Conservation (phyloP, 495 filamentous ascomycete species). For the Talaromyces proteolyticus region DNA sequence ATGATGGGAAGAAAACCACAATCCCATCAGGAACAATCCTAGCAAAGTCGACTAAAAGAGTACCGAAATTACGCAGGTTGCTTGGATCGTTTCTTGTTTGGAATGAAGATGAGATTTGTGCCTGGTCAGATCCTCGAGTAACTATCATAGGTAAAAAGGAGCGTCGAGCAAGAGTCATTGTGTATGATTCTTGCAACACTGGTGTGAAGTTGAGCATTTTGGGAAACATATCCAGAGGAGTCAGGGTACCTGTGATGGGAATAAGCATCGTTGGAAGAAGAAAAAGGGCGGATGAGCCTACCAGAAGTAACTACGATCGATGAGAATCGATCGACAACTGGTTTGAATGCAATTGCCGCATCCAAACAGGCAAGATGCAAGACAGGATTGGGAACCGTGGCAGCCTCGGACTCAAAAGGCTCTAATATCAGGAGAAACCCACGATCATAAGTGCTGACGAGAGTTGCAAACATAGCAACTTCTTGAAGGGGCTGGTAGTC, state of each 20-base stretch:
- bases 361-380: slow-evolving; percentile 96
- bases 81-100: slow-evolving; percentile 90
- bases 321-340: slow-evolving; percentile 93
- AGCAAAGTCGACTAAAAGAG: slow-evolving; percentile 84
- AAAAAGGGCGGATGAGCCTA: background rate
- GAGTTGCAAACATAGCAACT: slow-evolving; percentile 96
- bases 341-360: slow-evolving; percentile 96
- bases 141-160: slow-evolving; percentile 98
- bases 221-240: slow-evolving; percentile 97
- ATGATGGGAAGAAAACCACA: slow-evolving; percentile 98
- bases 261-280: background rate
- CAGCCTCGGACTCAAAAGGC: slow-evolving; percentile 91
- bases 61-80: slow-evolving; percentile 94
- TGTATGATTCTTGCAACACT: slow-evolving; percentile 93
- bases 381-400: slow-evolving; percentile 91
- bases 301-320: slow-evolving; percentile 99
- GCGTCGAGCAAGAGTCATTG: slow-evolving; percentile 90
- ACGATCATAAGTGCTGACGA: slow-evolving; percentile 95
- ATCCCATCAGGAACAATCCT: slow-evolving; percentile 94
- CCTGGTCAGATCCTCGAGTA: slow-evolving; percentile 89
- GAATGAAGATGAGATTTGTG: slow-evolving; percentile 83
- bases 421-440: slow-evolving; percentile 95
- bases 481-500: slow-evolving; percentile 97
- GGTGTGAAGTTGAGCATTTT: slow-evolving; percentile 94
- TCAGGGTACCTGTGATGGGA: slow-evolving; percentile 55